phyloP scores from a whole-genome alignment of 2,329 filamentous ascomycete species.

The Arachnopeziza araneosa region DNA sequence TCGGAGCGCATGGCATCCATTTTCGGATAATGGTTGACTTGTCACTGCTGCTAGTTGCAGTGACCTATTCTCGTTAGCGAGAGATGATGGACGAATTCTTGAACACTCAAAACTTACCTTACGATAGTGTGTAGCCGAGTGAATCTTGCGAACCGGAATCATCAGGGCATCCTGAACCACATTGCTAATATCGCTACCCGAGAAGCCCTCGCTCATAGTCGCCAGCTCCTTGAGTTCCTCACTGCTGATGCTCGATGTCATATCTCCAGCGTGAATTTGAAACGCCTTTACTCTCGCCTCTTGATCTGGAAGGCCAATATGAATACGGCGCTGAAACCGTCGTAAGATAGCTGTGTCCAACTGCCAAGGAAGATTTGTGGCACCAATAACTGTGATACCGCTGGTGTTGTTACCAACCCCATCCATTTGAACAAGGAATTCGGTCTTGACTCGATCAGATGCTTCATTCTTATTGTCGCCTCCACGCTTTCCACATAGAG shows the following conservation, averaged over 20 bases:
- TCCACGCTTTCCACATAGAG: conserved; percentile 75
- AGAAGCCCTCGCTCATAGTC: not conserved
- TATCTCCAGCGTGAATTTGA: conserved; percentile 60
- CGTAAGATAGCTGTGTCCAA: conserved; percentile 81
- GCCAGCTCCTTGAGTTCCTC: not conserved
- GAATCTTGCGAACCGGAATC: too few relatives aligned
- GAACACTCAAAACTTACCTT: not conserved
- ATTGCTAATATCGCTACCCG: not conserved
- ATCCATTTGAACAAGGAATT: conserved; percentile 96
- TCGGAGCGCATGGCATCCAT: not conserved
- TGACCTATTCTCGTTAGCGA: not conserved
- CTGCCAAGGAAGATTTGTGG: conserved; percentile 92
- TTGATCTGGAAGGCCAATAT: conserved; percentile 67
- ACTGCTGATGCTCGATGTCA: not conserved
- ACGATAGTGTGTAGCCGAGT: not conserved
- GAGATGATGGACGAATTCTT: too few relatives aligned
- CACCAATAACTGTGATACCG: conserved; percentile 81
- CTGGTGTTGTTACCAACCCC: conserved; percentile 76
- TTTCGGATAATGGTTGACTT: not conserved
- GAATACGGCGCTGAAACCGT: conserved; percentile 63
- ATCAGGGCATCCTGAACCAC: not conserved
- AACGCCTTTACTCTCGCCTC: conserved; percentile 64
- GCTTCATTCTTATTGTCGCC: conserved; percentile 56
- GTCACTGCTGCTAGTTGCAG: not conserved
- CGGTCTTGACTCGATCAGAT: conserved; percentile 88